Percentiles rank a stretch among this genome's conserved stretches.
phyloP scores from a whole-genome alignment of 495 filamentous ascomycete genomes.

The Opeltia flavorubescens region DNA sequence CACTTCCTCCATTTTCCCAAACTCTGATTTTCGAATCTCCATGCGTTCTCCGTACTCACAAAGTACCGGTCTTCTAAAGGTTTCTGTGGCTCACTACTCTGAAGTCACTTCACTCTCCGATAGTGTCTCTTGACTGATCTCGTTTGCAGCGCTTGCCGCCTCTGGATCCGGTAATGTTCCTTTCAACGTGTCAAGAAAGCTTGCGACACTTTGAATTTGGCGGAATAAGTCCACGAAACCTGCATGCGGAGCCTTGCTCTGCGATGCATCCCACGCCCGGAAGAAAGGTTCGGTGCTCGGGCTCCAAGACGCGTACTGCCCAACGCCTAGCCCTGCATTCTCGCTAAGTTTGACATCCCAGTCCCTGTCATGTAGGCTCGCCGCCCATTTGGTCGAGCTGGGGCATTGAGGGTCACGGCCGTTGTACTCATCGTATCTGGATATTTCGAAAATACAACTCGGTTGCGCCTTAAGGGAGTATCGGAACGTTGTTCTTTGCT shows the following conservation, averaged over 20 bases:
- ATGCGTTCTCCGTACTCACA: too few species aligned
- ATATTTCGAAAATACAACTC: constrained; percentile 39
- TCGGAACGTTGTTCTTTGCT: constrained; percentile 36
- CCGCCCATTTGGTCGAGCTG: constrained; percentile 23
- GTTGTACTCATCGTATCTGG: constrained; percentile 38
- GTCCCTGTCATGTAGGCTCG: constrained; percentile 31
- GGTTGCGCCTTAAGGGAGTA: constrained; percentile 31
- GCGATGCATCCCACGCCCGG: constrained; percentile 10
- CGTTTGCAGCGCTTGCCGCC: too few species aligned
- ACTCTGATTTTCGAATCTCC: neutral
- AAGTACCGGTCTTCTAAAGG: too few species aligned
- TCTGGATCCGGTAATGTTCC: too few species aligned
- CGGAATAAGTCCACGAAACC: constrained; percentile 18
- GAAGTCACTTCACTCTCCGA: too few species aligned
- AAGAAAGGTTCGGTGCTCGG: constrained; percentile 30
- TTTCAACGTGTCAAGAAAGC: neutral
- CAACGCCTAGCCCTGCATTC: constrained; percentile 20
- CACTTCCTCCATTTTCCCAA: neutral
- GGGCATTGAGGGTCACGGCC: constrained; percentile 6
- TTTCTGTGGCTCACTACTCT: too few species aligned
- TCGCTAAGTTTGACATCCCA: constrained; percentile 34
- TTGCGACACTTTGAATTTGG: constrained; percentile 20
- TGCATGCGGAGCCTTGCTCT: neutral
- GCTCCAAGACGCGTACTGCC: constrained; percentile 26
- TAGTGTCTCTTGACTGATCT: too few species aligned